phyloP scores from a whole-genome alignment of 148 eudicot species.

The Rhododendron kiyosumense region DNA sequence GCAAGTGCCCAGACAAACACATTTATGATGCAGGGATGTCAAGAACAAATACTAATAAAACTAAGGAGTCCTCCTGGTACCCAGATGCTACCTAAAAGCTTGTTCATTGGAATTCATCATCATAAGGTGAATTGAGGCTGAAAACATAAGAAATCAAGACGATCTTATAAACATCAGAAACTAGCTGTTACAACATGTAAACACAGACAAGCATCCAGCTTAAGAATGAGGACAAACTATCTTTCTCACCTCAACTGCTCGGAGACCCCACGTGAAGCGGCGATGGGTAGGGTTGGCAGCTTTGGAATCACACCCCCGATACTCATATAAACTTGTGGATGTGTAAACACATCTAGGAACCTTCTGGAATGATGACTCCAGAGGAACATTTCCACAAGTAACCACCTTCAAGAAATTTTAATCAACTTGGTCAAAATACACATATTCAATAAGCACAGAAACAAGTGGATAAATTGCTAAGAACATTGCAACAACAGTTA shows the following conservation, averaged over 20 bases:
- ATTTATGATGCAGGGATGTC: neutral
- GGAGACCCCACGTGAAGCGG: constrained; percentile 83
- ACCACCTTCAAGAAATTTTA: constrained; percentile 53
- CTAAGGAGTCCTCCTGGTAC: neutral
- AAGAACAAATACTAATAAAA: neutral
- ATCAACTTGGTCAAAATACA: neutral
- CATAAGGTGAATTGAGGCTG: neutral
- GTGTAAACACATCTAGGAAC: constrained; percentile 93
- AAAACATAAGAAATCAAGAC: too few species aligned
- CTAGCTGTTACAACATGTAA: neutral
- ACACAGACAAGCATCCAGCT: neutral
- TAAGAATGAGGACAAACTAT: neutral
- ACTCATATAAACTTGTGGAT: constrained; percentile 76
- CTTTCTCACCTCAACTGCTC: constrained; percentile 68
- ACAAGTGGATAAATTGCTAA: constrained; percentile 1
- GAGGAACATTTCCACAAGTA: constrained; percentile 94
- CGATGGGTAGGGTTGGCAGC: constrained; percentile 85
- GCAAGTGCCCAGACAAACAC: neutral
- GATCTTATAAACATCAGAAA: neutral
- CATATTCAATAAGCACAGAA: neutral
- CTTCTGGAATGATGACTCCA: constrained; percentile 82
- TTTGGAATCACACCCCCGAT: constrained; percentile 86
- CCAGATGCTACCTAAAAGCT: neutral
- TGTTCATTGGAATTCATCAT: neutral
- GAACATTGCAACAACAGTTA: neutral